Percentiles rank a stretch among this genome's conserved stretches.
Evolutionary conservation across 2,329 filamentous ascomycete species (phyloP).

Genomic region (Aspergillus ibericus): DNA sequence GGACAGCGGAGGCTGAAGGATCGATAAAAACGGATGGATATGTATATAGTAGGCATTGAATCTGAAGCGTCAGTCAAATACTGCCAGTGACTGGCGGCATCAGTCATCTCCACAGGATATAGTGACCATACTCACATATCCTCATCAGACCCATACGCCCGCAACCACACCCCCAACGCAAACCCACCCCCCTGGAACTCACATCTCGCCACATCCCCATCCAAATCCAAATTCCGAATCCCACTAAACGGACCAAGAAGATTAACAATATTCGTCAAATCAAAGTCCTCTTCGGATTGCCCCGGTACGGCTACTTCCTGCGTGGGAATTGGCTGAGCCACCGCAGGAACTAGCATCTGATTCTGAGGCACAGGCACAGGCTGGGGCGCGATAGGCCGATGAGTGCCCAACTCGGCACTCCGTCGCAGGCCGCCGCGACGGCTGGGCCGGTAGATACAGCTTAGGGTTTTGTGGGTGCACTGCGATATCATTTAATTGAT

Average conservation of each 20-base stretch:
- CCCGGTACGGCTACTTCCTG: background rate
- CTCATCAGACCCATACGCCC: constrained; percentile 21
- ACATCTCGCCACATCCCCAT: background rate
- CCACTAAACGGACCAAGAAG: background rate
- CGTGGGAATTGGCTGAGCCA: background rate
- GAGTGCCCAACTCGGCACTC: too few relatives aligned
- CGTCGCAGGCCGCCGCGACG: background rate
- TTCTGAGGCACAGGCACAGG: background rate
- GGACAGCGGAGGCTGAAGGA: constrained; percentile 19
- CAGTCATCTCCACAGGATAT: background rate
- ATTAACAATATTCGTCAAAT: background rate
- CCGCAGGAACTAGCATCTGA: background rate
- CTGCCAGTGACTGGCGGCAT: background rate
- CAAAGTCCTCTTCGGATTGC: background rate
- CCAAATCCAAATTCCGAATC: background rate
- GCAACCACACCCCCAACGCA: constrained; percentile 11
- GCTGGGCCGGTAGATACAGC: background rate
- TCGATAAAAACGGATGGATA: constrained; percentile 27
- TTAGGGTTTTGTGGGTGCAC: constrained; percentile 14
- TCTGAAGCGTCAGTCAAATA: constrained; percentile 9
- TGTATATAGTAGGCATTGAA: constrained; percentile 29
- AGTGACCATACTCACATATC: constrained; percentile 20
- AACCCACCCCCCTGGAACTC: background rate
- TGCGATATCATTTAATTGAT: background rate
- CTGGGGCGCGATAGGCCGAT: background rate